Conservation (phyloP, 2,329 filamentous ascomycete species). For the Aspergillus floridensis region DNA sequence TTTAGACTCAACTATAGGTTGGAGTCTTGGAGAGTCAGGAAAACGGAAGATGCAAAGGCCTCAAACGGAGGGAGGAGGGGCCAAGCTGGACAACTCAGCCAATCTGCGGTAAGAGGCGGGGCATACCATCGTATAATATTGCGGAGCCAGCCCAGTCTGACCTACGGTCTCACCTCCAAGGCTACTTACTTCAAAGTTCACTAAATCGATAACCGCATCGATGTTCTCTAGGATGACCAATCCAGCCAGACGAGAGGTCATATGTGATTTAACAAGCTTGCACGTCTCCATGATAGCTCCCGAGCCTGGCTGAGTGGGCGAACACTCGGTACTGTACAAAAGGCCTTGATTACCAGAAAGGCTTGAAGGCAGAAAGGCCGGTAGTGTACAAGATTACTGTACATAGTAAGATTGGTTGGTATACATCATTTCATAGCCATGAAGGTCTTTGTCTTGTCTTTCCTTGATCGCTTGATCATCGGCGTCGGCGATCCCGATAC, state of each 20-base stretch:
- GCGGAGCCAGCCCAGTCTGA: slow-evolving; percentile 13
- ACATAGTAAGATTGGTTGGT: not conserved
- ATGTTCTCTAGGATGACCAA: not conserved
- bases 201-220: too few relatives aligned
- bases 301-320: not conserved
- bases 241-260: not conserved
- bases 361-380: too few relatives aligned
- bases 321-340: not conserved
- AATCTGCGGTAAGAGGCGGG: slow-evolving; percentile 15
- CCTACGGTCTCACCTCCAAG: too few relatives aligned
- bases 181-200: too few relatives aligned
- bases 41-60: not conserved
- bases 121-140: slow-evolving; percentile 8
- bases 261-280: not conserved
- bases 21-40: not conserved
- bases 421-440: not conserved
- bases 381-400: too few relatives aligned
- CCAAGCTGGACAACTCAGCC: slow-evolving; percentile 1
- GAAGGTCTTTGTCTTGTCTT: not conserved
- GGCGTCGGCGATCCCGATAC: slow-evolving; percentile 27
- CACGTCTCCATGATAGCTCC: not conserved
- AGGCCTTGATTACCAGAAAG: too few relatives aligned
- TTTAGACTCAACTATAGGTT: slow-evolving; percentile 8
- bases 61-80: not conserved
- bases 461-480: slow-evolving; percentile 7